phyloP scores from a whole-genome alignment of 306 rosid genomes.

The Prunus campanulata region DNA sequence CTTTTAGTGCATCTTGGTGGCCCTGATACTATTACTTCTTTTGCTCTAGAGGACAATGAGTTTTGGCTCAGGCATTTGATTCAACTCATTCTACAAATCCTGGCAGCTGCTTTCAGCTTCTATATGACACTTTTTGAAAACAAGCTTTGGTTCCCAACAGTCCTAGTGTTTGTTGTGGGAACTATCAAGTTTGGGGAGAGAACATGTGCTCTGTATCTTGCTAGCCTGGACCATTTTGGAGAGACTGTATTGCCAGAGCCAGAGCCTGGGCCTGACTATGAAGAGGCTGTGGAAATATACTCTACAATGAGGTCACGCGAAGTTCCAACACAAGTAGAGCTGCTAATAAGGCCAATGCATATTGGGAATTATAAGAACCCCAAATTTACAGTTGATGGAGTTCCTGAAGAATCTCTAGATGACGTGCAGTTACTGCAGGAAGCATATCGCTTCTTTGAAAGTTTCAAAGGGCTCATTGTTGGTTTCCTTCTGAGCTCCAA shows the following conservation, averaged over 20 bases:
- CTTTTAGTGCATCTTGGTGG: slow-evolving; percentile 38
- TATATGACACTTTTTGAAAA: slow-evolving; percentile 10
- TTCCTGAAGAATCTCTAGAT: background rate
- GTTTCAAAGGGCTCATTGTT: slow-evolving; percentile 32
- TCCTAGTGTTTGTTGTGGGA: slow-evolving; percentile 22
- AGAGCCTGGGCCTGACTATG: slow-evolving; percentile 25
- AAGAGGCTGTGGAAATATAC: slow-evolving; percentile 9
- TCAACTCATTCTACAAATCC: slow-evolving; percentile 14
- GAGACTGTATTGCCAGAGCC: slow-evolving; percentile 15
- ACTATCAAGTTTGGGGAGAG: slow-evolving; percentile 28
- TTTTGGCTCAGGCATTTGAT: slow-evolving; percentile 33
- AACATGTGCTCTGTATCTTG: slow-evolving; percentile 25
- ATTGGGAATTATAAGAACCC: background rate
- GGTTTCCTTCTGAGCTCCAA: slow-evolving; percentile 25
- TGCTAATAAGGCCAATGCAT: background rate
- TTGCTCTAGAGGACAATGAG: slow-evolving; percentile 36
- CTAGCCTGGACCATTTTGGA: slow-evolving; percentile 27
- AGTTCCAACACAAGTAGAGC: background rate
- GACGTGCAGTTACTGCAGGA: slow-evolving; percentile 7
- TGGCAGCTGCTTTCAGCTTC: slow-evolving; percentile 12
- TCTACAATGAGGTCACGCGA: background rate
- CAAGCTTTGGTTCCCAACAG: slow-evolving; percentile 7
- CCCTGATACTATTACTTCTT: slow-evolving; percentile 33
- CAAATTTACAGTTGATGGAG: background rate
- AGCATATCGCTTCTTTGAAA: slow-evolving; percentile 8